Conservation (phyloP, 352 stramenopile genomes). For the Blastocystis sp. region DNA sequence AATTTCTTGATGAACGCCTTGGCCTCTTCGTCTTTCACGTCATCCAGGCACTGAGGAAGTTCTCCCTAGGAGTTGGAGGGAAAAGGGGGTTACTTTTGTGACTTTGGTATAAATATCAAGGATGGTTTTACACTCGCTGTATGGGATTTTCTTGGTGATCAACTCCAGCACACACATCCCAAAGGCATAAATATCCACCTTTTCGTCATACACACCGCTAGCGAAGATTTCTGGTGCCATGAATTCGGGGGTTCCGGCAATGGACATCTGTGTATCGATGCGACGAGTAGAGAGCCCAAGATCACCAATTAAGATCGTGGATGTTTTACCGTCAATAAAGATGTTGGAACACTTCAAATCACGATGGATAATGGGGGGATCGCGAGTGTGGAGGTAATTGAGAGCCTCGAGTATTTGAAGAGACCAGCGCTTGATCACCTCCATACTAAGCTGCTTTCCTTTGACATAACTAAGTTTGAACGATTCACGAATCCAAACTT, state of each 20-base stretch:
- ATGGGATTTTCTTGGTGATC: slow-evolving; percentile 95
- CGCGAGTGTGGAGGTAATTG: slow-evolving; percentile 81
- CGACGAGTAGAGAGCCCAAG: slow-evolving; percentile 72
- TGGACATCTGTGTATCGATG: slow-evolving; percentile 41
- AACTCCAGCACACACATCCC: slow-evolving; percentile 99
- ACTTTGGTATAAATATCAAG: slow-evolving; percentile 84
- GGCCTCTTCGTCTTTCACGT: slow-evolving; percentile 36
- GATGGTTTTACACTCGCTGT: slow-evolving; percentile 77
- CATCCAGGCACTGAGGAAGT: slow-evolving; percentile 5
- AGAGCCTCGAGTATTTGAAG: slow-evolving; percentile 89
- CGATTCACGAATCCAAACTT: slow-evolving; percentile 61
- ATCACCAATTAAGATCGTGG: slow-evolving; percentile 92
- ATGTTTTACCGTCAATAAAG: slow-evolving; percentile 95
- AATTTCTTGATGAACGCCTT: slow-evolving; percentile 30
- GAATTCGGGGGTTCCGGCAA: slow-evolving; percentile 87
- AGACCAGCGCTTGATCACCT: slow-evolving; percentile 71
- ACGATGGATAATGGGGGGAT: slow-evolving; percentile 81
- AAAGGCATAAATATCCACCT: slow-evolving; percentile 92
- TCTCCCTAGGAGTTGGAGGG: background rate
- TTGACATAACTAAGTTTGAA: slow-evolving; percentile 45
- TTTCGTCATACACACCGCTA: slow-evolving; percentile 67
- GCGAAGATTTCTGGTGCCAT: slow-evolving; percentile 97
- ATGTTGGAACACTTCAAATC: slow-evolving; percentile 90
- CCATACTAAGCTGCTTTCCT: slow-evolving; percentile 75
- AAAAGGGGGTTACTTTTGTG: slow-evolving; percentile 63